phyloP scores from a whole-genome alignment of 2,329 filamentous ascomycete genomes.

The Fusarium sp. region DNA sequence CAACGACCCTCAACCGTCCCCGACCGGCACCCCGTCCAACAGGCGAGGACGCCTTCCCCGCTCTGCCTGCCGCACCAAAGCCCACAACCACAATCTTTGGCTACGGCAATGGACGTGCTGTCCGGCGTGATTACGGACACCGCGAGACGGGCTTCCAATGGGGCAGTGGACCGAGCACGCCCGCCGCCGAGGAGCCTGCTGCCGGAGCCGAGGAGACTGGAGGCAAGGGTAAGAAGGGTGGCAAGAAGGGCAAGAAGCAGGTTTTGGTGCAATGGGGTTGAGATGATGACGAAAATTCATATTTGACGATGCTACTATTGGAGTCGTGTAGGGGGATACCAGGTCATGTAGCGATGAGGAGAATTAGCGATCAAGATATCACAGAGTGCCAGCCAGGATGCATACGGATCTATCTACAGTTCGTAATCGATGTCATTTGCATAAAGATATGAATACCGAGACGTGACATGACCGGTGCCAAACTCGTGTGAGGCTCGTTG shows the following conservation, averaged over 20 bases:
- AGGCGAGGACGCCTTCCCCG: conserved; percentile 79
- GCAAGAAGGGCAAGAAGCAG: conserved; percentile 70
- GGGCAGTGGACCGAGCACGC: conserved; percentile 51
- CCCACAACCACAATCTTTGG: conserved; percentile 72
- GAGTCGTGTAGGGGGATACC: background rate
- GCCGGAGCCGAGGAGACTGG: conserved; percentile 45
- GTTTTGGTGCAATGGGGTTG: conserved; percentile 72
- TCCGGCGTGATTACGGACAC: conserved; percentile 64
- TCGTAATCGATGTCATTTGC: background rate
- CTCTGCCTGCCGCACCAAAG: conserved; percentile 82
- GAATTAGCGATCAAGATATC: conserved; percentile 1
- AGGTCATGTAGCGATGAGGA: background rate
- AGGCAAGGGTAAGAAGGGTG: conserved; percentile 66
- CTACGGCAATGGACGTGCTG: conserved; percentile 65
- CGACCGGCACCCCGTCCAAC: conserved; percentile 39
- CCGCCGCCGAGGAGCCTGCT: conserved; percentile 43
- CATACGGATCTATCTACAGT: background rate
- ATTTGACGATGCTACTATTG: background rate
- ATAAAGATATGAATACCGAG: background rate
- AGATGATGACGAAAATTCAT: background rate
- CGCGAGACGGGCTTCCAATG: conserved; percentile 66
- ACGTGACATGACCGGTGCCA: background rate
- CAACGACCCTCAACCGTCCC: conserved; percentile 33
- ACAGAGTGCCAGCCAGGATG: background rate
- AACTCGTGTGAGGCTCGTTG: too few species aligned